These are phyloP conservation scores for Backusella tuberculispora DNA, from an alignment of 192 early-diverging fungal species.

Conservation along the genomic window DNA sequence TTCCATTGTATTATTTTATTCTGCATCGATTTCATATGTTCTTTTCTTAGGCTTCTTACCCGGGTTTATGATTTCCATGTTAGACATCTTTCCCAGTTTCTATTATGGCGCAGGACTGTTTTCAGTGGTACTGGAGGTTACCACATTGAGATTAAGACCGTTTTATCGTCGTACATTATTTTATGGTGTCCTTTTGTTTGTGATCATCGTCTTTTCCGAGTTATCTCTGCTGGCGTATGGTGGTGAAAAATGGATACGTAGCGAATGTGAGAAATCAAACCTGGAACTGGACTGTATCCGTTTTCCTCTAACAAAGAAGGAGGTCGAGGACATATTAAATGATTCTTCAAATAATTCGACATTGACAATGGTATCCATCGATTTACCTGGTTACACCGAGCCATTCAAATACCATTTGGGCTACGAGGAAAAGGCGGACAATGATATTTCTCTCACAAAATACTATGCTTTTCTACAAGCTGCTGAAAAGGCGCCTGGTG, in stretches of 20 bases:
- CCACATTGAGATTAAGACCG: neutral
- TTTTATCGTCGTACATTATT: neutral
- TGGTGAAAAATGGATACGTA: neutral
- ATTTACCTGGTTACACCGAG: constrained; percentile 13
- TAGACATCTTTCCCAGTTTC: constrained; percentile 1
- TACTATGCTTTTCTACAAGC: neutral
- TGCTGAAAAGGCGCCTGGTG: neutral
- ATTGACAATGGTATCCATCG: neutral
- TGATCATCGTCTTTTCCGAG: neutral
- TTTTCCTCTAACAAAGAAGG: constrained; percentile 7
- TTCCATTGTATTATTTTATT: constrained; percentile 21
- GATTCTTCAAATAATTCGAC: neutral
- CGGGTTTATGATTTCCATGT: neutral
- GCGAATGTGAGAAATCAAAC: constrained; percentile 2
- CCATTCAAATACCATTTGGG: constrained; percentile 23
- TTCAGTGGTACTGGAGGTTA: neutral
- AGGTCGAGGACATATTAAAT: neutral
- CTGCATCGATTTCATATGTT: neutral
- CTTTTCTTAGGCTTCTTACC: neutral
- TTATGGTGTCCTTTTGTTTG: neutral
- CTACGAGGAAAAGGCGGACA: constrained; percentile 12
- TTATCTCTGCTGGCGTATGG: constrained; percentile 19
- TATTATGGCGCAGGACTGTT: constrained; percentile 9
- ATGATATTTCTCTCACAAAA: neutral
- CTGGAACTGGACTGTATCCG: constrained; percentile 23